phyloP scores from a whole-genome alignment of 208 protist genomes.

The Angomonas ambiguus region DNA sequence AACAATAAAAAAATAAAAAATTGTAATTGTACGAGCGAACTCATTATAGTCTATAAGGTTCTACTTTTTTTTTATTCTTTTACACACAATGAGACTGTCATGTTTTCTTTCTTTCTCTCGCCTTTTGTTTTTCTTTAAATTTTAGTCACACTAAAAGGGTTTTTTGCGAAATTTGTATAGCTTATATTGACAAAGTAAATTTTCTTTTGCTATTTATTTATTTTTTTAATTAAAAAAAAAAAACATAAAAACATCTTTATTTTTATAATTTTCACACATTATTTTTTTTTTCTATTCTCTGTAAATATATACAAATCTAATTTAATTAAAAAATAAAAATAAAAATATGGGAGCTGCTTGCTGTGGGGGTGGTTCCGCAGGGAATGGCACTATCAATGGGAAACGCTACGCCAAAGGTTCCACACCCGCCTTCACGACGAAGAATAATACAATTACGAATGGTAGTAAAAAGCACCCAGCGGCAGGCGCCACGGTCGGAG shows the following conservation, averaged over 20 bases:
- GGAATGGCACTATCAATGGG: not conserved
- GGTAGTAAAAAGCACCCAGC: conserved; percentile 2
- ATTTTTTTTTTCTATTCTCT: not conserved
- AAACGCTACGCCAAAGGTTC: not conserved
- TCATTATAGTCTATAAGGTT: too few species aligned
- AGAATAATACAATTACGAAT: not conserved
- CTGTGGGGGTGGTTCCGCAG: not conserved
- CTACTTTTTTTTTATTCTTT: not conserved
- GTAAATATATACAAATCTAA: too few species aligned
- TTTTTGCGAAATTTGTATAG: too few species aligned
- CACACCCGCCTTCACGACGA: not conserved
- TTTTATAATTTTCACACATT: not conserved
- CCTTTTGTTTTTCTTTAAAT: not conserved
- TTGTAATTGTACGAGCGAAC: too few species aligned
- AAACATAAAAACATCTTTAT: not conserved
- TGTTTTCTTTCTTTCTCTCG: not conserved
- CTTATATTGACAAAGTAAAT: not conserved
- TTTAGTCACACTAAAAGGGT: not conserved
- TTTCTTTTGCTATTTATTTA: not conserved
- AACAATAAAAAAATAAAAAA: too few species aligned
- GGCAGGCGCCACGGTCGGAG: conserved; percentile 6
- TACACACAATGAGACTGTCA: not conserved
- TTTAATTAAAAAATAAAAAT: too few species aligned
- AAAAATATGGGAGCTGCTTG: conserved; percentile 1
- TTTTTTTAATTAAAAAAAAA: not conserved